Base-by-base conservation (phyloP, 108 stramenopile species). In the Schizochytrium sp. region DNA sequence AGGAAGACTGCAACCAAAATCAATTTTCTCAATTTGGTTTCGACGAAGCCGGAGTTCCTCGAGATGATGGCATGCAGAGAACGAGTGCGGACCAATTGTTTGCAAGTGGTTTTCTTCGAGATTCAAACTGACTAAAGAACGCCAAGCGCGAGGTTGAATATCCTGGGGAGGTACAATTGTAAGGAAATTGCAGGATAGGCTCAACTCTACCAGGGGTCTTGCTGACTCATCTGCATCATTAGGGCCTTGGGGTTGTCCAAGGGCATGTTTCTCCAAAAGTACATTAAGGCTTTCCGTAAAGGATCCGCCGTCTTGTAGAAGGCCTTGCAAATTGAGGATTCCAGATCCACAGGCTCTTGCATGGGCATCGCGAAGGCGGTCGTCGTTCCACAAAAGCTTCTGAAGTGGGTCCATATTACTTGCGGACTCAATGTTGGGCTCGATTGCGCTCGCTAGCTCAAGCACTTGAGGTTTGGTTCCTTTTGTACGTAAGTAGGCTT, bases 321-420 rank as follows among this genome's bases (percentile, higher is more conserved):
- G 3, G 3, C 76, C 76, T 42, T 49, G 38, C 50, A 83, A 40
- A 50, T 83, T 83, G 45, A 55, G 28, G 28, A 55, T 55, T 47
- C 76, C 76, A 5, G 76, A 83, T 17, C 53, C 10, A n/a, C 28
- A 5, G n/a, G 50, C 76, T 17, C 50, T n/a, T 5, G 76, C 76
- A 42, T 49, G 47, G 10, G 76, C 76, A 42, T 83, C 76, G 10
- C 76, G 76, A 5, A 83, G n/a, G 10, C 47, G 53, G 28, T 83
- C 76, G 76, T 83, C 2, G 10, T 28, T 28, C 50, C 76, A 55
- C 10, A 83, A 53, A 7, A 83, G 76, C 13, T 1, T 83, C 53
- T 83, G 76, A 17, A 55, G 53, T 53, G 76, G 76, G 28, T 83
- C 76, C 76, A 55, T 69, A 69, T 69, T 69, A 8, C 42, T 42